Percentiles rank a stretch among this genome's conserved stretches.
These are phyloP conservation scores for Silybum marianum DNA, from an alignment of 129 eudicot species.

Conservation along the genomic window DNA sequence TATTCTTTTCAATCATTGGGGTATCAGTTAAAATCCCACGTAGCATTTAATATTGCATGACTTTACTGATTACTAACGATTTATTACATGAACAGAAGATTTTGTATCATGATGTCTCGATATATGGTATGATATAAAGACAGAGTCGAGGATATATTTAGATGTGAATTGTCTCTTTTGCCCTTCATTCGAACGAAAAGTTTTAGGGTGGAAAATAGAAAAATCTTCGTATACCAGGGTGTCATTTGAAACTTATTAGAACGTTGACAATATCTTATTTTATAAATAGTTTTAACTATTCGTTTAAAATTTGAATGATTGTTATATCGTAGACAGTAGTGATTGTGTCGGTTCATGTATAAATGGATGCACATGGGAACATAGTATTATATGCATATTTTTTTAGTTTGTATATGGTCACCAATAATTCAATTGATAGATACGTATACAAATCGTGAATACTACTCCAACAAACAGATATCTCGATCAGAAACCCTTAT, in stretches of 20 bases:
- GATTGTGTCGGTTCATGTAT: background rate
- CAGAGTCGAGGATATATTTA: background rate
- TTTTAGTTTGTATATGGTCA: background rate
- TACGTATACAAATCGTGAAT: too few relatives aligned
- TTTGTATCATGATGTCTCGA: background rate
- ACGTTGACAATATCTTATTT: background rate
- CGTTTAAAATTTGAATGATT: too few relatives aligned
- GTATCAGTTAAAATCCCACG: background rate
- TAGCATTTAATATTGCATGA: slow-evolving; percentile 5
- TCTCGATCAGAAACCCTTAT: background rate
- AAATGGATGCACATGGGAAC: background rate
- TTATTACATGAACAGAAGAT: background rate
- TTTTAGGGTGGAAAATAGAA: background rate
- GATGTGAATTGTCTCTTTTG: background rate
- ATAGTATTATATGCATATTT: background rate
- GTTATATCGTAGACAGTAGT: background rate
- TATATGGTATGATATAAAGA: background rate
- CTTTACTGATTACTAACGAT: background rate
- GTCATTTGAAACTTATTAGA: background rate
- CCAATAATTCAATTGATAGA: background rate
- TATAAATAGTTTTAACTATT: background rate
- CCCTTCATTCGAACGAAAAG: background rate
- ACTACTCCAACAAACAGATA: background rate
- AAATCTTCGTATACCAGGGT: background rate
- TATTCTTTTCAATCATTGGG: background rate